Conservation (phyloP, 176 grass and related monocot genomes). For the Phoenix roebelenii region DNA sequence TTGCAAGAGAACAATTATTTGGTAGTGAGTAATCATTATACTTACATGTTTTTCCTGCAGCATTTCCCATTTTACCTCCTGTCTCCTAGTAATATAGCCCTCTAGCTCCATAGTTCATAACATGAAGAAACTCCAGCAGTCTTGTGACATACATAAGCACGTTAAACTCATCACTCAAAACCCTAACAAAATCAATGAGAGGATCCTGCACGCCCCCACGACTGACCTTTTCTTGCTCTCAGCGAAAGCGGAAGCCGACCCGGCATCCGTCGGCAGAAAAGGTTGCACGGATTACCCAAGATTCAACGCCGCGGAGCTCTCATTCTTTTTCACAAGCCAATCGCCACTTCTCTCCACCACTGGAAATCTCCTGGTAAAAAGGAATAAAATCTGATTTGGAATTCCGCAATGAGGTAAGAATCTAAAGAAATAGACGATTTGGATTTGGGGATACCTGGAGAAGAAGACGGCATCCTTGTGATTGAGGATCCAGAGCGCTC, state of each 20-base stretch:
- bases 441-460: conserved; percentile 40
- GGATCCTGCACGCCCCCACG: no score
- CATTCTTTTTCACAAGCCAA: conserved; percentile 34
- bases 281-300: conserved; percentile 2
- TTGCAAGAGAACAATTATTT: no score
- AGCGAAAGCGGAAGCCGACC: conserved; percentile 48
- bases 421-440: background rate
- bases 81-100: no score
- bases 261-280: conserved; percentile 48
- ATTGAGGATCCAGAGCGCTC: conserved; percentile 77
- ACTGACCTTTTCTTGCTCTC: conserved; percentile 54
- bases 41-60: no score
- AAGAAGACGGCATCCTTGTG: conserved; percentile 51
- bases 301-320: background rate
- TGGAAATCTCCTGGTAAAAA: conserved; percentile 38
- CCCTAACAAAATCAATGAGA: no score
- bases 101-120: no score
- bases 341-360: conserved; percentile 83
- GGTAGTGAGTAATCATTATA: no score
- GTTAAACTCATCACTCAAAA: no score
- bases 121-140: no score
- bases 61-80: no score
- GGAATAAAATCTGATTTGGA: background rate
- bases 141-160: no score
- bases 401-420: background rate